Evolutionary conservation across 768 basidiomycete genomes (phyloP), one percentile per base, ranked within the genome.

Genomic region (Trametes cingulata): DNA sequence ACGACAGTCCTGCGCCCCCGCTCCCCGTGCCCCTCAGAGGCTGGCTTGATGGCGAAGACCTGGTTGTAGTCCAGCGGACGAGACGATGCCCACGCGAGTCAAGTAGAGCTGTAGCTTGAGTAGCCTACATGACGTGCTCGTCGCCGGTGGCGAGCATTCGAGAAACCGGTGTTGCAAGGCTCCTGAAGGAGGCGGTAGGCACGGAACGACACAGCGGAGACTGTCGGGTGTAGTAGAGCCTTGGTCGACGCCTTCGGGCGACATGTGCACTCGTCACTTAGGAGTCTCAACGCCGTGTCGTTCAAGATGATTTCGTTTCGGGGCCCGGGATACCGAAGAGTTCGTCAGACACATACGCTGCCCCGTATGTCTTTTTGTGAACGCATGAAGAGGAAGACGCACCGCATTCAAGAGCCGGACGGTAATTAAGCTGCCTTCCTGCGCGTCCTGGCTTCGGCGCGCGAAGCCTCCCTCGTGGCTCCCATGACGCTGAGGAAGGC

Each of bases 401-500:
- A 40, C 37, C n/a, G 37, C 6, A 24, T 17, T 10, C 17, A 29
- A 27, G 40, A 39, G 7, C 25, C 13, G 47, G 25, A 24, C 56
- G 56, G 56, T 29, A 49, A 57, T 57, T 17, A 57, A 57, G 47
- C 39, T 42, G 39, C 46, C 47, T 57, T 48, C 19, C 24, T 17
- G 25, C 36, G 19, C 47, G 47, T 29, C 56, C 47, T 25, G 22
- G 20, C 40, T 29, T 53, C 41, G 36, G 33, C 10, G 37, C 47
- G 55, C 46, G 55, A 49, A 20, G n/a, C 47, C 13, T 35, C 7
- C 6, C 15, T 13, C 6, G 17, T 22, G 39, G 47, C 37, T 17
- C 27, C 41, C 47, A 57, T 57, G 48, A 42, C 56, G 56, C 56
- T 47, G 39, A 29, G 14, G 56, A 57, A 57, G 47, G 4, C 13